Evolutionary conservation across 176 grass and related monocot genomes (phyloP).

Genomic region (Oryza meyeriana): DNA sequence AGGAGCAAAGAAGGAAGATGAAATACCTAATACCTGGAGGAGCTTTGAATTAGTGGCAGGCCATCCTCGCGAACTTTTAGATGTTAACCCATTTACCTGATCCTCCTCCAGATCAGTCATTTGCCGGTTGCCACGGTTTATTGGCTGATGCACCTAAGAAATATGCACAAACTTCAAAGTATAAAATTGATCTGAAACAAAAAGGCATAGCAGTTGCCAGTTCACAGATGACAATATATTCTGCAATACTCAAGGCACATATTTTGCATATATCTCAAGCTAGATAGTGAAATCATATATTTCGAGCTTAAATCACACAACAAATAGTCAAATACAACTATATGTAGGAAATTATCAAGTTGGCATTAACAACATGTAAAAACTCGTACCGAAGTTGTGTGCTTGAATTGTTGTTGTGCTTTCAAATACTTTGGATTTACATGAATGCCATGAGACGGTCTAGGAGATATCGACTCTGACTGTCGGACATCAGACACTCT

Average conservation of each 20-base stretch:
- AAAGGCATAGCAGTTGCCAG: not conserved
- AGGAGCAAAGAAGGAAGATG: not conserved
- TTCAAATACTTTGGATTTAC: slow-evolving; percentile 91
- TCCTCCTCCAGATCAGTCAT: slow-evolving; percentile 44
- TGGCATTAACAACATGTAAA: not conserved
- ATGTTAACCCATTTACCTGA: slow-evolving; percentile 45
- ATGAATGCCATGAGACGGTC: slow-evolving; percentile 76
- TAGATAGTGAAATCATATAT: not conserved
- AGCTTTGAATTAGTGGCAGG: slow-evolving; percentile 47
- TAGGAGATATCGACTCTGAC: slow-evolving; percentile 56
- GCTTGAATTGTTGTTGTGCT: slow-evolving; percentile 53
- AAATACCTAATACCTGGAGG: slow-evolving; percentile 44
- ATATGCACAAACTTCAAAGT: slow-evolving; percentile 13
- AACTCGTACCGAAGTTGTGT: slow-evolving; percentile 46
- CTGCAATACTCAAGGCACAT: not conserved
- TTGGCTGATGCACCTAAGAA: slow-evolving; percentile 40
- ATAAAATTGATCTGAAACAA: not conserved
- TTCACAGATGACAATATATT: not conserved
- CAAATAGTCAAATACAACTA: not conserved
- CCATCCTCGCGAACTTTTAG: slow-evolving; percentile 41
- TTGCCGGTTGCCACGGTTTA: slow-evolving; percentile 20
- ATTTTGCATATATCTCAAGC: not conserved
- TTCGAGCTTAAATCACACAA: not conserved
- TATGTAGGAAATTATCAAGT: not conserved
- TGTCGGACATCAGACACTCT: slow-evolving; percentile 39